phyloP scores from a whole-genome alignment of 1,139 yeast genomes.

The Taphrina deformans region DNA sequence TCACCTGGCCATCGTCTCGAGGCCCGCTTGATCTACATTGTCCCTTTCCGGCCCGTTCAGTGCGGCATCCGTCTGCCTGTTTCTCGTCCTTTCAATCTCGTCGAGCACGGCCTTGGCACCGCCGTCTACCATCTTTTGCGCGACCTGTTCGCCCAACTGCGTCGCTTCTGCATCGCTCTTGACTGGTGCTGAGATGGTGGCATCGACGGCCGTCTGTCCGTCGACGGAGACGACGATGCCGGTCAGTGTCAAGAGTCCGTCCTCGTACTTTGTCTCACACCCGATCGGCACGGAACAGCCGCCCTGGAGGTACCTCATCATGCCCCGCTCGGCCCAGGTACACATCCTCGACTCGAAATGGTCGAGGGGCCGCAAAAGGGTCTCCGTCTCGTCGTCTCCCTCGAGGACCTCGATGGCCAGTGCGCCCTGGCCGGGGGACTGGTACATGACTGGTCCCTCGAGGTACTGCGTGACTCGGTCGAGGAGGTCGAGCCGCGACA shows the following conservation, averaged over 20 bases:
- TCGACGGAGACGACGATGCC: slow-evolving; percentile 85
- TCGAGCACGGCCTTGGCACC: slow-evolving; percentile 87
- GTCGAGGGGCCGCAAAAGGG: slow-evolving; percentile 61
- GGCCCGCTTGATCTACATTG: slow-evolving; percentile 15
- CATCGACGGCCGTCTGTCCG: slow-evolving; percentile 69
- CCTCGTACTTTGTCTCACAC: slow-evolving; percentile 63
- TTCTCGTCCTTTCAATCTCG: slow-evolving; percentile 54
- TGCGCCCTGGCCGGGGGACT: slow-evolving; percentile 98
- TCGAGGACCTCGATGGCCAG: slow-evolving; percentile 84
- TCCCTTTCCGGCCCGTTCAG: not conserved
- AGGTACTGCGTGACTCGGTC: slow-evolving; percentile 65
- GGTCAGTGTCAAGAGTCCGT: slow-evolving; percentile 51
- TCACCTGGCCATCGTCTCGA: slow-evolving; percentile 12
- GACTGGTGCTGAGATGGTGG: slow-evolving; percentile 47
- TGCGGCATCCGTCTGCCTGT: slow-evolving; percentile 23
- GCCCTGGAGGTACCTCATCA: slow-evolving; percentile 88
- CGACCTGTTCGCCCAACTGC: slow-evolving; percentile 67
- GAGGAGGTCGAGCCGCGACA: slow-evolving; percentile 68
- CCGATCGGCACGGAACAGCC: slow-evolving; percentile 99
- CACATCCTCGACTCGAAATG: slow-evolving; percentile 68
- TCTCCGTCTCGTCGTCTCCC: slow-evolving; percentile 59
- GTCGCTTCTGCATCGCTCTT: slow-evolving; percentile 64
- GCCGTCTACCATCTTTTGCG: slow-evolving; percentile 61
- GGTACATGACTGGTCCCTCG: slow-evolving; percentile 82
- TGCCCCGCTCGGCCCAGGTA: slow-evolving; percentile 86